A percentile compares a stretch with the other conserved stretches of the same genome.
phyloP scores from a whole-genome alignment of 352 stramenopile species.

The Blastocystis sp. region DNA sequence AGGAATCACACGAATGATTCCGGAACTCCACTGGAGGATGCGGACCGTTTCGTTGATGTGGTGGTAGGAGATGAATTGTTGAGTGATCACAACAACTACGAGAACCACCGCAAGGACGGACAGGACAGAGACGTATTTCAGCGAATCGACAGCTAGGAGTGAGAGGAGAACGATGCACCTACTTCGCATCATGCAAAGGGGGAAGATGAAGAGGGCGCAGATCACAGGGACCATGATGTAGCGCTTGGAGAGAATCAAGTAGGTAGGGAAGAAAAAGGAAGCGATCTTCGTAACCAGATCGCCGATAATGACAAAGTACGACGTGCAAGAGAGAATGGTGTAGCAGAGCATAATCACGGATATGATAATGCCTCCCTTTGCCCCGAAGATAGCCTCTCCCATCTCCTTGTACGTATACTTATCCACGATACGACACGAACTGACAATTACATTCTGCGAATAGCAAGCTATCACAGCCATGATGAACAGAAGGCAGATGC shows the following conservation, averaged over 20 bases:
- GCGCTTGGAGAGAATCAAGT: neutral
- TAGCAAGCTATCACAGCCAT: constrained; percentile 12
- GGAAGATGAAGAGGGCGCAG: constrained; percentile 19
- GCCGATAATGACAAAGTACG: constrained; percentile 40
- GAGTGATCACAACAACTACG: constrained; percentile 9
- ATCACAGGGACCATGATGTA: neutral
- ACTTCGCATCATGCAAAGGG: constrained; percentile 34
- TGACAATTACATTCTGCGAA: constrained; percentile 30
- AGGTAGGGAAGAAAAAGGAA: constrained; percentile 2
- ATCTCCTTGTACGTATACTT: constrained; percentile 43
- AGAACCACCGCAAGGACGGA: constrained; percentile 8
- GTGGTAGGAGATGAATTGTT: constrained; percentile 34
- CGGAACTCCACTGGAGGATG: neutral
- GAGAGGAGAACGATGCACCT: neutral
- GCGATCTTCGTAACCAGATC: neutral
- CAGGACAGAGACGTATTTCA: constrained; percentile 9
- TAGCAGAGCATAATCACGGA: constrained; percentile 20
- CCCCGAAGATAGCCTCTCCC: neutral
- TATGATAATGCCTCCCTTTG: neutral
- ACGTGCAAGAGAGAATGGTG: constrained; percentile 17
- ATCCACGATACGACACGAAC: constrained; percentile 11
- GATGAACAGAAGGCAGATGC: neutral
- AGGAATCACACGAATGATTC: constrained; percentile 19
- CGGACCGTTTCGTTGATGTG: constrained; percentile 20
- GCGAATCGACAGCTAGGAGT: neutral